These are phyloP conservation scores for Yamadazyma tumulicola DNA, from an alignment of 805 yeast species.

Conservation along the genomic window DNA sequence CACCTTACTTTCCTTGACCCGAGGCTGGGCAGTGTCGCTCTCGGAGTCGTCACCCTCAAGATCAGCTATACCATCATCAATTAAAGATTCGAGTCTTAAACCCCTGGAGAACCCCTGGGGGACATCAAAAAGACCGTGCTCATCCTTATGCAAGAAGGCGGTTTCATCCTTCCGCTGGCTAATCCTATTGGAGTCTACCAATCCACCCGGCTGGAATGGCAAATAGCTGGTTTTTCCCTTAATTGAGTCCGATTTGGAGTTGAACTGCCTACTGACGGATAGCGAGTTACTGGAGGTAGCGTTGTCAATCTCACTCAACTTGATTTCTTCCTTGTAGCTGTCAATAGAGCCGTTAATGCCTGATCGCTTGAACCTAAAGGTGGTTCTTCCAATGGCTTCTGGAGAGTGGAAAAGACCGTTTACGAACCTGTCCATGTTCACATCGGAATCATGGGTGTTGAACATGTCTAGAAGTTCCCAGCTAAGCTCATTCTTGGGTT, in stretches of 20 bases:
- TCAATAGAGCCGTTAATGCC: slow-evolving; percentile 75
- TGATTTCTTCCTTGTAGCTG: slow-evolving; percentile 55
- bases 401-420: slow-evolving; percentile 57
- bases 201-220: slow-evolving; percentile 94
- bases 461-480: slow-evolving; percentile 71
- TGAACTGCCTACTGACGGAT: slow-evolving; percentile 65
- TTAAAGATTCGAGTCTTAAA: slow-evolving; percentile 29
- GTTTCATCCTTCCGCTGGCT: slow-evolving; percentile 25
- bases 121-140: slow-evolving; percentile 67
- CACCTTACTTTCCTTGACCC: slow-evolving; percentile 1
- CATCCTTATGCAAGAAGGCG: slow-evolving; percentile 57
- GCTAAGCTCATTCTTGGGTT: slow-evolving; percentile 59
- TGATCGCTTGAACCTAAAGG: slow-evolving; percentile 61
- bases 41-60: background rate
- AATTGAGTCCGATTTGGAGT: slow-evolving; percentile 57
- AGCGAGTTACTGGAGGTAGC: slow-evolving; percentile 68
- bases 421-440: slow-evolving; percentile 26
- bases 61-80: slow-evolving; percentile 38
- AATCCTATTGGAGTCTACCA: slow-evolving; percentile 21
- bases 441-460: slow-evolving; percentile 42
- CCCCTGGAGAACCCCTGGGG: slow-evolving; percentile 86
- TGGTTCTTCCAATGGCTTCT: slow-evolving; percentile 56
- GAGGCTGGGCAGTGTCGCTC: too few species aligned
- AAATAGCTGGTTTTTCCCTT: slow-evolving; percentile 69
- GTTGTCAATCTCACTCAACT: slow-evolving; percentile 42